Conservation (phyloP, 2,329 filamentous ascomycete genomes). For the Paraconiothyrium brasiliense region DNA sequence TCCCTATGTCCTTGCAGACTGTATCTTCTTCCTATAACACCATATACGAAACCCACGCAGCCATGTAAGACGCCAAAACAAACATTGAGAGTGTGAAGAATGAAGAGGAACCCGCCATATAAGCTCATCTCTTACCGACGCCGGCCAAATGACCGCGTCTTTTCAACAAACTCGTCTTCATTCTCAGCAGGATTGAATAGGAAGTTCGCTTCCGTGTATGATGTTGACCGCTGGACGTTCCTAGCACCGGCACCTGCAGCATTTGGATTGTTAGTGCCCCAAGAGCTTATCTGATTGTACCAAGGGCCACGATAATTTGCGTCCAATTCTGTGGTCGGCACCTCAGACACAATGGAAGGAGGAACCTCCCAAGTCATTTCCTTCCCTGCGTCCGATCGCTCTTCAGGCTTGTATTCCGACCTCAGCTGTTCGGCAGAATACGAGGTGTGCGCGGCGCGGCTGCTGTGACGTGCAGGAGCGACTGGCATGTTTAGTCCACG, state of each 20-base stretch:
- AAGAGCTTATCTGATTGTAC: slow-evolving; percentile 31
- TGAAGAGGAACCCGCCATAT: background rate
- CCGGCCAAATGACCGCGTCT: slow-evolving; percentile 21
- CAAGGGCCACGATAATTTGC: slow-evolving; percentile 25
- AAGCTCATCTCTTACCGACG: background rate
- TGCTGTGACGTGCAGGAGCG: slow-evolving; percentile 22
- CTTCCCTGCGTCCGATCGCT: slow-evolving; percentile 10
- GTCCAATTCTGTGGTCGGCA: slow-evolving; percentile 35
- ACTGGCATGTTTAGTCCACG: background rate
- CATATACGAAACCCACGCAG: background rate
- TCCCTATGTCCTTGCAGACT: slow-evolving; percentile 16
- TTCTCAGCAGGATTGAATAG: slow-evolving; percentile 39
- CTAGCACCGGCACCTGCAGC: background rate
- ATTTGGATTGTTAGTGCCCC: slow-evolving; percentile 1
- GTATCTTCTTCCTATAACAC: background rate
- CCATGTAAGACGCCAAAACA: background rate
- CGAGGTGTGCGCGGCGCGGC: slow-evolving; percentile 19
- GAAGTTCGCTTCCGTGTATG: slow-evolving; percentile 31
- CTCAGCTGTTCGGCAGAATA: slow-evolving; percentile 27
- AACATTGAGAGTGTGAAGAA: background rate
- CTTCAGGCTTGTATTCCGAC: slow-evolving; percentile 15
- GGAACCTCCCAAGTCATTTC: slow-evolving; percentile 31
- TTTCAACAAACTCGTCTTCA: slow-evolving; percentile 39
- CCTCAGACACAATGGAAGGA: slow-evolving; percentile 28
- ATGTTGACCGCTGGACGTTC: slow-evolving; percentile 15